phyloP scores from a whole-genome alignment of 352 stramenopile species.

The Lagenidium sp. region DNA sequence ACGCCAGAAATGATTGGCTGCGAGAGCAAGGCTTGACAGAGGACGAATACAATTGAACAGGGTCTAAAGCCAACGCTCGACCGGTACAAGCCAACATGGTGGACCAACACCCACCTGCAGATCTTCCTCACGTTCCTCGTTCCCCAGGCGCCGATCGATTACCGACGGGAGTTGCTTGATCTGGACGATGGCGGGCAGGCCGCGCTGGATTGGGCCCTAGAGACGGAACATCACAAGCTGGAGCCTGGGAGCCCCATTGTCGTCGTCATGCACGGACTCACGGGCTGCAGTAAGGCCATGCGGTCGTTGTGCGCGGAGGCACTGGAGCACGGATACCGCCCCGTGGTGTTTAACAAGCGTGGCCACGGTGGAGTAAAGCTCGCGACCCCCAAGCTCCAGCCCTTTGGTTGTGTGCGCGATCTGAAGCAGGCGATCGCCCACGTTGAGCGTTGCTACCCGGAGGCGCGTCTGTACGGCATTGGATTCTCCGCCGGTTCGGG shows the following conservation, averaged over 20 bases:
- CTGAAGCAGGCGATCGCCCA: slow-evolving; percentile 43
- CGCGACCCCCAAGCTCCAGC: slow-evolving; percentile 53
- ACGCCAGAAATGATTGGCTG: too few species aligned
- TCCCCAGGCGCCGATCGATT: slow-evolving; percentile 39
- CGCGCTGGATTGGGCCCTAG: slow-evolving; percentile 57
- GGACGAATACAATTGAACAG: too few species aligned
- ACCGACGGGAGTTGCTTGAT: slow-evolving; percentile 45
- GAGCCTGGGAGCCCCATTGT: slow-evolving; percentile 33
- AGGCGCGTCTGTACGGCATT: slow-evolving; percentile 48
- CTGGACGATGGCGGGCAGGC: slow-evolving; percentile 55
- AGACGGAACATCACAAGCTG: slow-evolving; percentile 10
- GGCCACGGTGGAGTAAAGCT: slow-evolving; percentile 59
- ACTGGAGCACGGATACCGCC: slow-evolving; percentile 46
- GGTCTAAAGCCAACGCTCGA: slow-evolving; percentile 47
- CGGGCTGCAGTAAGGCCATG: slow-evolving; percentile 58
- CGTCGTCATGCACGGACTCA: slow-evolving; percentile 63
- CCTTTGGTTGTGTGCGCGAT: slow-evolving; percentile 56
- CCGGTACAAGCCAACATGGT: slow-evolving; percentile 61
- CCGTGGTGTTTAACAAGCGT: slow-evolving; percentile 82
- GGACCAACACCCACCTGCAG: slow-evolving; percentile 67
- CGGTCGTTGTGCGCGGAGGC: slow-evolving; percentile 54
- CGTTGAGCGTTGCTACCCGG: slow-evolving; percentile 35
- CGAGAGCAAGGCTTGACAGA: too few species aligned
- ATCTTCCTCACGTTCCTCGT: slow-evolving; percentile 65
- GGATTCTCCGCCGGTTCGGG: slow-evolving; percentile 64